These are phyloP conservation scores for Penicillium lagena DNA, from an alignment of 495 filamentous ascomycete genomes.

Conservation along the genomic window DNA sequence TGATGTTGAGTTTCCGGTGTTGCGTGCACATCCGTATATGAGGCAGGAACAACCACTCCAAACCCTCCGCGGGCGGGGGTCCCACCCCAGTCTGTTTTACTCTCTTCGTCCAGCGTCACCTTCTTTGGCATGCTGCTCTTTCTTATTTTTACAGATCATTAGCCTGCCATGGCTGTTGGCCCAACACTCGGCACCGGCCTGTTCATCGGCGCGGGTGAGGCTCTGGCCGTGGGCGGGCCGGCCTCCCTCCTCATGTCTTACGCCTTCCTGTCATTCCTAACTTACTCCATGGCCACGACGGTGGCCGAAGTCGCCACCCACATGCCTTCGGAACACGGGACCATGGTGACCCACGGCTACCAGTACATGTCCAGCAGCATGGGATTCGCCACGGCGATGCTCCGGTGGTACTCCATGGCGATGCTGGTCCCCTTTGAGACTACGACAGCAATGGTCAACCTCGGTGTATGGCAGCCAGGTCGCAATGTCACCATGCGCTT, in stretches of 20 bases:
- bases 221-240: slow-evolving; percentile 34
- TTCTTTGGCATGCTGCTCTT: background rate
- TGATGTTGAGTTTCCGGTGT: too few relatives aligned
- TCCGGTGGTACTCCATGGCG: slow-evolving; percentile 53
- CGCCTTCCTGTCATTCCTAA: slow-evolving; percentile 44
- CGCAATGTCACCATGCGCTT: slow-evolving; percentile 63
- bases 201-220: slow-evolving; percentile 34
- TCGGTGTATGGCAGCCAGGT: slow-evolving; percentile 64
- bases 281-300: slow-evolving; percentile 54
- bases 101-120: background rate
- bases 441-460: slow-evolving; percentile 76
- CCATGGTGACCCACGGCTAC: slow-evolving; percentile 49
- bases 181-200: slow-evolving; percentile 36
- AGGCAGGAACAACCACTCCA: background rate
- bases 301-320: slow-evolving; percentile 60
- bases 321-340: slow-evolving; percentile 48
- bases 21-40: too few relatives aligned
- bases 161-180: slow-evolving; percentile 22
- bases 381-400: slow-evolving; percentile 52
- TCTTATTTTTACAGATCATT: slow-evolving; percentile 7
- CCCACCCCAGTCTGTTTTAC: background rate
- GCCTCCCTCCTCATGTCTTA: slow-evolving; percentile 33
- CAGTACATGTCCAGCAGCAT: slow-evolving; percentile 44
- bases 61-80: too few relatives aligned
- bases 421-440: slow-evolving; percentile 71